These are phyloP conservation scores for Suillus decipiens DNA, from an alignment of 768 basidiomycete genomes.

Conservation along the genomic window DNA sequence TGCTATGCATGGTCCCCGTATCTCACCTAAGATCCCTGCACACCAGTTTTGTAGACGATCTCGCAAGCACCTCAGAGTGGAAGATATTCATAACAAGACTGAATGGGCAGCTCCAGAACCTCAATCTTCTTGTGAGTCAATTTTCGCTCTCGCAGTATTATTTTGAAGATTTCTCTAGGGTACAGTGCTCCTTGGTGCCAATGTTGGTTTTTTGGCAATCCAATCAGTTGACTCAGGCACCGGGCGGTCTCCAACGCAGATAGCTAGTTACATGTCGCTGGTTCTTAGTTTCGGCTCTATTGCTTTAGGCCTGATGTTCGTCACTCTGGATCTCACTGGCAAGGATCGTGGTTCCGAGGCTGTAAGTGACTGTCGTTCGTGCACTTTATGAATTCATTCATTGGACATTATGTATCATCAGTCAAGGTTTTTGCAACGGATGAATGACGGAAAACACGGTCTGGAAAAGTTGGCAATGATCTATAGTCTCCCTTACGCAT, in stretches of 20 bases:
- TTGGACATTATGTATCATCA: not conserved
- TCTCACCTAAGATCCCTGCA: slow-evolving; percentile 45
- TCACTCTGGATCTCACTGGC: slow-evolving; percentile 39
- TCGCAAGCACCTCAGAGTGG: slow-evolving; percentile 44
- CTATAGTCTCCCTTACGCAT: slow-evolving; percentile 51
- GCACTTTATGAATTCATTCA: not conserved
- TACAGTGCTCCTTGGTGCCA: slow-evolving; percentile 53
- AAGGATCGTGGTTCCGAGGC: slow-evolving; percentile 19
- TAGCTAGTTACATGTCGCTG: slow-evolving; percentile 44
- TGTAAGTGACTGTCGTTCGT: slow-evolving; percentile 10
- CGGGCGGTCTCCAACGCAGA: slow-evolving; percentile 34
- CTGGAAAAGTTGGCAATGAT: slow-evolving; percentile 49
- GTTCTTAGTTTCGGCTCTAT: slow-evolving; percentile 39
- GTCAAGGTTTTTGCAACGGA: slow-evolving; percentile 16
- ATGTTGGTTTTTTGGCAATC: slow-evolving; percentile 57
- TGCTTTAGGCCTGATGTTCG: slow-evolving; percentile 38
- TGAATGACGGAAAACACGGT: slow-evolving; percentile 31
- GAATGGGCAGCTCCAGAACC: slow-evolving; percentile 49
- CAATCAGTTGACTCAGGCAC: slow-evolving; percentile 36
- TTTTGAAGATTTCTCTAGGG: slow-evolving; percentile 32
- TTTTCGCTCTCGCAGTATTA: not conserved
- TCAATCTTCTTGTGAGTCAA: slow-evolving; percentile 47
- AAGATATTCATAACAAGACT: slow-evolving; percentile 42
- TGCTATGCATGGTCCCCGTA: slow-evolving; percentile 50
- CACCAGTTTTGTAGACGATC: slow-evolving; percentile 47